These are phyloP conservation scores for Cotoneaster glaucophyllus DNA, from an alignment of 306 rosid species.

Conservation along the genomic window DNA sequence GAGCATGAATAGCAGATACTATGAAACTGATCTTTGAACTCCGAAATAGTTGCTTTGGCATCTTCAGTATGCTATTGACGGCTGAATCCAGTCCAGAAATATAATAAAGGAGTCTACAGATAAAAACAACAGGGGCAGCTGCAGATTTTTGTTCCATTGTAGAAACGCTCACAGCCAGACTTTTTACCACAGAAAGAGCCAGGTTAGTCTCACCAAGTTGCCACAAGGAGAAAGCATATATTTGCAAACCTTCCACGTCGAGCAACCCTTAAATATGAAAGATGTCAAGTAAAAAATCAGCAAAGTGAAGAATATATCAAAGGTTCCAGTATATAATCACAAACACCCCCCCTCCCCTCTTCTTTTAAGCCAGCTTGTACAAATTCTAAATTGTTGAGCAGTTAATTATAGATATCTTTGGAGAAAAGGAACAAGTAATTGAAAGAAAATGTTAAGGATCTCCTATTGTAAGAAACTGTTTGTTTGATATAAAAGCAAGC, in stretches of 20 bases:
- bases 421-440: background rate
- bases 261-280: conserved; percentile 56
- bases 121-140: conserved; percentile 57
- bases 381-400: background rate
- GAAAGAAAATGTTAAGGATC: background rate
- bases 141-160: conserved; percentile 42
- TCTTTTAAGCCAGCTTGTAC: background rate
- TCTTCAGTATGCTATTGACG: conserved; percentile 48
- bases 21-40: conserved; percentile 64
- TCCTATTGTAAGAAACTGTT: background rate
- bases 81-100: conserved; percentile 67
- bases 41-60: conserved; percentile 71
- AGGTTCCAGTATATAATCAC: background rate
- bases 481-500: background rate
- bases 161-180: conserved; percentile 49
- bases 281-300: conserved; percentile 15
- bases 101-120: conserved; percentile 57
- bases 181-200: conserved; percentile 58
- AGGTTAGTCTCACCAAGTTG: conserved; percentile 56
- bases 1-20: conserved; percentile 71
- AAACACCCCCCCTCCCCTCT: no score
- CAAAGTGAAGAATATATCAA: background rate
- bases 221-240: conserved; percentile 80
- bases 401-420: background rate
- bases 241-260: conserved; percentile 62